These are phyloP conservation scores for Penicillium sp. DNA, from an alignment of 2,329 filamentous ascomycete species.

Conservation along the genomic window DNA sequence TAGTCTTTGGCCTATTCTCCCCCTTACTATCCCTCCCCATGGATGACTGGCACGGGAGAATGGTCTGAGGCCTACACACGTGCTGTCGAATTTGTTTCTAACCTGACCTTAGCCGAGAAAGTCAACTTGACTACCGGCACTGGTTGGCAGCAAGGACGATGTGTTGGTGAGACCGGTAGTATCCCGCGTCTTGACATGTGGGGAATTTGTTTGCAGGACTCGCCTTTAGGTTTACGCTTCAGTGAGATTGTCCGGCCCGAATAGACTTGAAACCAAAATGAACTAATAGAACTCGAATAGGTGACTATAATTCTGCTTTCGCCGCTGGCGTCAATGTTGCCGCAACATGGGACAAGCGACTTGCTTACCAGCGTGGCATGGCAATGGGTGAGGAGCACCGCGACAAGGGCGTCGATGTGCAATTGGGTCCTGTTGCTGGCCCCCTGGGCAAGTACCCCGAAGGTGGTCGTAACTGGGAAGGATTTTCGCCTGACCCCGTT, in stretches of 20 bases:
- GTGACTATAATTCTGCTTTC: constrained; percentile 80
- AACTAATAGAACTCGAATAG: constrained; percentile 30
- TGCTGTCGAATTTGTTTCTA: constrained; percentile 75
- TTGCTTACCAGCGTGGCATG: constrained; percentile 67
- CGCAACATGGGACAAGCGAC: constrained; percentile 73
- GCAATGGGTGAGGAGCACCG: constrained; percentile 75
- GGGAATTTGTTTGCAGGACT: constrained; percentile 81
- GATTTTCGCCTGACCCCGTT: constrained; percentile 70
- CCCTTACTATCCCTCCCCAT: constrained; percentile 82
- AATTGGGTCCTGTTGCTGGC: constrained; percentile 74
- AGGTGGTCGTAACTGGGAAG: constrained; percentile 68
- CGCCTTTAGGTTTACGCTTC: constrained; percentile 74
- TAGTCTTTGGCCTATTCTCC: constrained; percentile 49
- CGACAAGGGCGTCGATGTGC: constrained; percentile 71
- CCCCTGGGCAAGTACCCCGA: constrained; percentile 67
- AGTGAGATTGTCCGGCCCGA: constrained; percentile 38
- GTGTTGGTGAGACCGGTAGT: constrained; percentile 68
- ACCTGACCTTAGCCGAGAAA: constrained; percentile 82
- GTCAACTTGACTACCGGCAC: constrained; percentile 92
- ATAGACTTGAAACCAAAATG: not conserved
- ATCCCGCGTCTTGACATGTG: constrained; percentile 58
- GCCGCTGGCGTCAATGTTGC: constrained; percentile 74
- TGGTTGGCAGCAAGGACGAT: constrained; percentile 71
- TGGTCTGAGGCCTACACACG: constrained; percentile 76
- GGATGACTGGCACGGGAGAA: constrained; percentile 70